phyloP scores from a whole-genome alignment of 257 asterid genomes.

The Prunella vulgaris region DNA sequence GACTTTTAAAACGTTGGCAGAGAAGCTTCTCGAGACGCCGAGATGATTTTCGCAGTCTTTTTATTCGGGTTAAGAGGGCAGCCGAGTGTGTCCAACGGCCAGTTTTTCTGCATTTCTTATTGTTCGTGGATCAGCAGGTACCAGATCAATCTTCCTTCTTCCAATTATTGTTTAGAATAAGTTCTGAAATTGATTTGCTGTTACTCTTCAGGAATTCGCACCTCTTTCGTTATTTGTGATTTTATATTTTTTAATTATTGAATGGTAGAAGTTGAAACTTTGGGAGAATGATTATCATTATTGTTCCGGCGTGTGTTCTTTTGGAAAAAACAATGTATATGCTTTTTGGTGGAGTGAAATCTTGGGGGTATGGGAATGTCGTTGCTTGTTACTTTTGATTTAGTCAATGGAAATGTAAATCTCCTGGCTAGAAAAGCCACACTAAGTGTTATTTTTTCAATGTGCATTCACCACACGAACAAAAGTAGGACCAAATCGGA shows the following conservation, averaged over 20 bases:
- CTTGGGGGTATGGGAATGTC: background rate
- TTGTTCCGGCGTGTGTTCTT: background rate
- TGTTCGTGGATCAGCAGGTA: conserved; percentile 7
- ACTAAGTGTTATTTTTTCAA: background rate
- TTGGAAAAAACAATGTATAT: background rate
- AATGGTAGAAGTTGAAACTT: background rate
- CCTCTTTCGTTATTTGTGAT: background rate
- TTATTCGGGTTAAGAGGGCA: background rate
- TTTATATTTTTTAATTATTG: conserved; percentile 7
- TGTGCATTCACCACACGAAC: background rate
- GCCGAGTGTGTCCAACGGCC: background rate
- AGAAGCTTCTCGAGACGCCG: conserved; percentile 28
- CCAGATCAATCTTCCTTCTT: background rate
- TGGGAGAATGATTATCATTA: background rate
- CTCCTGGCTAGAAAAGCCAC: background rate
- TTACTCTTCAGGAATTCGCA: background rate
- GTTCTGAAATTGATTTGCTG: conserved; percentile 1
- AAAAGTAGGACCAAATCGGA: background rate
- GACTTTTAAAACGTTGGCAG: background rate
- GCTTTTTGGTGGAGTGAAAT: background rate
- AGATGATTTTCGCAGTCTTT: background rate
- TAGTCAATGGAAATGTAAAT: background rate
- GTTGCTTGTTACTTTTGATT: background rate
- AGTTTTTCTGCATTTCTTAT: background rate
- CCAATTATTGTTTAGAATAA: background rate